These are phyloP conservation scores for Aspergillus kassunensis DNA, from an alignment of 495 filamentous ascomycete genomes.

Conservation along the genomic window DNA sequence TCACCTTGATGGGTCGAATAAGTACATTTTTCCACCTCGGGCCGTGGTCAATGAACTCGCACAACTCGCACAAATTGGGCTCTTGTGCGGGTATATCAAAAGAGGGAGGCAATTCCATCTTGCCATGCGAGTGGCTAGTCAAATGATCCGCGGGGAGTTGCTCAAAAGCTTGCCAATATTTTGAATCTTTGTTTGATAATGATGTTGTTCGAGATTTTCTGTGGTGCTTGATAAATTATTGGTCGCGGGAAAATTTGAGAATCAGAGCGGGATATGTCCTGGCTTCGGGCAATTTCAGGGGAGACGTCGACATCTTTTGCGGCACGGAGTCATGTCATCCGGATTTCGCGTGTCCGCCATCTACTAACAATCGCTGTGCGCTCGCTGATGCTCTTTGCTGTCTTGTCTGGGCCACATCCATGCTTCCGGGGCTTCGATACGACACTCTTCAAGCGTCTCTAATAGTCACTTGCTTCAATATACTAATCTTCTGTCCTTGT, in stretches of 20 bases:
- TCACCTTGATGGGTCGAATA: not conserved
- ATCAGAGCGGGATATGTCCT: not conserved
- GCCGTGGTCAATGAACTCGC: too few species aligned
- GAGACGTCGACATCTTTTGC: not conserved
- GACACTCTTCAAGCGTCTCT: slow-evolving; percentile 19
- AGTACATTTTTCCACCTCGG: too few species aligned
- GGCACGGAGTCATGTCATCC: not conserved
- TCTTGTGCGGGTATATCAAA: not conserved
- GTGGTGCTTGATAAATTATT: not conserved
- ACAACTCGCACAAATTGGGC: not conserved
- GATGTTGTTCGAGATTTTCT: not conserved
- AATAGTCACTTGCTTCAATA: slow-evolving; percentile 23
- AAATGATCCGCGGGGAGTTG: not conserved
- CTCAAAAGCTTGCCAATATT: not conserved
- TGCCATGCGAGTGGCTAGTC: not conserved
- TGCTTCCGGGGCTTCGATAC: slow-evolving; percentile 26
- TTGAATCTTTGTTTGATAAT: not conserved
- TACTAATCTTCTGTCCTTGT: slow-evolving; percentile 40
- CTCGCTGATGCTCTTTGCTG: slow-evolving; percentile 61
- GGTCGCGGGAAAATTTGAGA: not conserved
- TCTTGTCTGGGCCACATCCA: slow-evolving; percentile 24
- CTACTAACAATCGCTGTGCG: slow-evolving; percentile 60
- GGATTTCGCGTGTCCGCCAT: not conserved
- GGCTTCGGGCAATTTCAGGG: not conserved
- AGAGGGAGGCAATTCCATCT: not conserved